Percentiles rank a stretch among this genome's conserved stretches.
phyloP scores from a whole-genome alignment of 2,329 filamentous ascomycete genomes.

The Arthrobotrys conoides region DNA sequence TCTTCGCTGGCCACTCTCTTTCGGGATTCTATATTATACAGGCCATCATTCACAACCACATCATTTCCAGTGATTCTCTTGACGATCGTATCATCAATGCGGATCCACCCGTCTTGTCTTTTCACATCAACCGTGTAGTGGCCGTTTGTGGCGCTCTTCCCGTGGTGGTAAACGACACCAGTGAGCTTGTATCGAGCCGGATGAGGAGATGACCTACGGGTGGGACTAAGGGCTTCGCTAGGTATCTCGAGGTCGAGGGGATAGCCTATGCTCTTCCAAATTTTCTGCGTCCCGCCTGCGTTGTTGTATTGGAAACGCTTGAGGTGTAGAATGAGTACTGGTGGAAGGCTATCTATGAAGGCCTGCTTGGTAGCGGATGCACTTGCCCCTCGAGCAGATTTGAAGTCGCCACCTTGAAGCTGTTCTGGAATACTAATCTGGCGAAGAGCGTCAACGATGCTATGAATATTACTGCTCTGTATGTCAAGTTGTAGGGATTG shows the following conservation, averaged over 20 bases:
- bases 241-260: conserved; percentile 95
- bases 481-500: conserved; percentile 96
- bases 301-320: conserved; percentile 98
- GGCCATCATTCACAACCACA: conserved; percentile 65
- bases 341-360: conserved; percentile 90
- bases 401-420: conserved; percentile 83
- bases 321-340: conserved; percentile 91
- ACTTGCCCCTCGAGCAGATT: conserved; percentile 81
- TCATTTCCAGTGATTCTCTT: conserved; percentile 87
- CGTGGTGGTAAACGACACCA: conserved; percentile 95
- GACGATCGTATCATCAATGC: conserved; percentile 93
- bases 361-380: conserved; percentile 91
- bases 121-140: conserved; percentile 99
- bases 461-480: conserved; percentile 85
- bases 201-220: conserved; percentile 75
- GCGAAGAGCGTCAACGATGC: conserved; percentile 91
- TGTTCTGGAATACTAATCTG: conserved; percentile 86
- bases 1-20: conserved; percentile 30
- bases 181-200: conserved; percentile 86
- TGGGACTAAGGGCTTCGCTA: conserved; percentile 85
- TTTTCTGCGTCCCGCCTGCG: conserved; percentile 90
- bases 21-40: conserved; percentile 24
- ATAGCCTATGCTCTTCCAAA: conserved; percentile 98
- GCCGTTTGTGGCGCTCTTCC: conserved; percentile 93
- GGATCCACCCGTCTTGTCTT: conserved; percentile 97